phyloP scores from a whole-genome alignment of 108 stramenopile genomes.

The Seminavis robusta region DNA sequence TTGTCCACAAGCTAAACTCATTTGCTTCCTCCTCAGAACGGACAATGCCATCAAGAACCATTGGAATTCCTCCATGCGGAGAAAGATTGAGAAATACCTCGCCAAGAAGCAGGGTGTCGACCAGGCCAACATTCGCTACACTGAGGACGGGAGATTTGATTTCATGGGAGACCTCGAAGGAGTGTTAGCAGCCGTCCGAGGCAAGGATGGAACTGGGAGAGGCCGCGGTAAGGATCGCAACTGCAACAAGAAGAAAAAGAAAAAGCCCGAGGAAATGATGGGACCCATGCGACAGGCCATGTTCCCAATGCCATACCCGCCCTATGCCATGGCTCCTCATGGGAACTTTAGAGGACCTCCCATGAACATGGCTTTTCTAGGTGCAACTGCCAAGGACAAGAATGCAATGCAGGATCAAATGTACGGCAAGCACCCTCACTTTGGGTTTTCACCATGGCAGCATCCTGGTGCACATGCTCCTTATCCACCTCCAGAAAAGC shows the following conservation, averaged over 20 bases:
- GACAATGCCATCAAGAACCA: constrained; percentile 99
- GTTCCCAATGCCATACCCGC: constrained; percentile 1
- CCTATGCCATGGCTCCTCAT: neutral
- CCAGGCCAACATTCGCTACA: constrained; percentile 34
- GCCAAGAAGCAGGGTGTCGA: constrained; percentile 50
- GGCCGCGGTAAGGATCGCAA: neutral
- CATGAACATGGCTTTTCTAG: neutral
- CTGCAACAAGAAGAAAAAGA: neutral
- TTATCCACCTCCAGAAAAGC: too few relatives aligned
- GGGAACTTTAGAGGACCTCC: neutral
- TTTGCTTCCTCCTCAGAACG: constrained; percentile 56
- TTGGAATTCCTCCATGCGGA: constrained; percentile 91
- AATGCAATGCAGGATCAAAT: neutral
- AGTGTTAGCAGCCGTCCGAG: constrained; percentile 71
- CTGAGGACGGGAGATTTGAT: constrained; percentile 82
- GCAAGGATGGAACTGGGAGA: constrained; percentile 9
- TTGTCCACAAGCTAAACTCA: neutral
- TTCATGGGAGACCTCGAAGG: constrained; percentile 83
- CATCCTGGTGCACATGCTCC: too few relatives aligned
- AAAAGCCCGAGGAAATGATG: neutral
- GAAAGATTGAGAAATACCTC: constrained; percentile 76
- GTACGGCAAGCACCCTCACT: neutral
- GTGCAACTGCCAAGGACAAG: neutral
- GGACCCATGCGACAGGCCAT: neutral
- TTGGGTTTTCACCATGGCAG: neutral